Base-by-base conservation (phyloP, 257 asterid genomes). In the Solanum gracilifrons region DNA sequence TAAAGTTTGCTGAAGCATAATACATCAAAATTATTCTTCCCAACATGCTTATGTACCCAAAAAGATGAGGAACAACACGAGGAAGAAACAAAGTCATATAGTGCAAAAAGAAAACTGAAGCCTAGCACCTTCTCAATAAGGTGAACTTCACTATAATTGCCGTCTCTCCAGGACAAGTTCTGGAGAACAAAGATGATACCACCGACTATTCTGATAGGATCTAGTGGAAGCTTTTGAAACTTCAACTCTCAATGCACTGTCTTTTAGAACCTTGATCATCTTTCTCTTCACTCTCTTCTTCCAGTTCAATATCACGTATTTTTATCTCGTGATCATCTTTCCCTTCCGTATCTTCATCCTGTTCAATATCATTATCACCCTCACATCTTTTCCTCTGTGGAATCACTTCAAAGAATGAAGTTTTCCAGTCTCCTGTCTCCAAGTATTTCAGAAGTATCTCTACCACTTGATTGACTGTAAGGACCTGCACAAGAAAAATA, bases 391-490 rank as follows among this genome's bases (percentile, higher is more conserved):
- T 97, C 85, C 99, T 93, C 58, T 86, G 98, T 91, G 99, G 99
- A 88, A 97, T 93, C 87, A 97, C 99, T 76, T 92, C 87, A 79
- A 94, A 95, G 91, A 96, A 95, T 16, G 98, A 93, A 25, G 89
- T 87, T 88, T 95, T 95, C 99, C 99, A 97, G 89, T 95, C 96
- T 91, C 90, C 91, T 39, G 94, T 89, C 92, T 95, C 98, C 93
- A 95, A 72, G 92, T 88, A 97, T 90, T 93, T 95, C 89, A 95
- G 95, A 64, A 97, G 89, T 92, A 97, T 95, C 93, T 95, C 98
- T 25, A 94, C 92, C 73, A 95, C 98, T 93, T 95, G 98, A 92
- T 97, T 97, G 89, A 97, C 98, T 1, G 99, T 95, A 85, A 97
- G 98, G 87, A 97, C 98, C 99, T 97, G 92, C 60, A 87, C 35